Conservation (phyloP, 352 stramenopile genomes). For the Pythium myriotylum region DNA sequence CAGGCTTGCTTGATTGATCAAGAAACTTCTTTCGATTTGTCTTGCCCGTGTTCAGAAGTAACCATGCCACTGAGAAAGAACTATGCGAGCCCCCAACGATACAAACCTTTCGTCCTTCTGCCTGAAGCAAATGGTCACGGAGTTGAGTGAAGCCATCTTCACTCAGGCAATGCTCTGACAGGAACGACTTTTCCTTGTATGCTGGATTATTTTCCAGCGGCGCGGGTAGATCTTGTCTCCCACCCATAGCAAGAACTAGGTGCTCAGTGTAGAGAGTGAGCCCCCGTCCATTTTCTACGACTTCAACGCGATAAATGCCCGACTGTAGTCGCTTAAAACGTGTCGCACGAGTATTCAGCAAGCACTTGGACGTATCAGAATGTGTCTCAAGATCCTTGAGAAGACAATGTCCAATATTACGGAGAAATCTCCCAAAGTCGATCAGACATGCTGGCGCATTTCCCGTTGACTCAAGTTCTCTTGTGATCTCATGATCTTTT, state of each 20-base stretch:
- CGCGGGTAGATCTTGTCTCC: slow-evolving; percentile 48
- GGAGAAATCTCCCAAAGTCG: slow-evolving; percentile 71
- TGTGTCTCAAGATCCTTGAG: slow-evolving; percentile 52
- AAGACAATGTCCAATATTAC: slow-evolving; percentile 46
- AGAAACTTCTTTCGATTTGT: slow-evolving; percentile 11
- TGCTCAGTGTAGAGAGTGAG: slow-evolving; percentile 60
- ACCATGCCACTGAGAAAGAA: slow-evolving; percentile 83
- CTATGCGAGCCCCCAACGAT: slow-evolving; percentile 87
- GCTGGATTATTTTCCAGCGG: slow-evolving; percentile 34
- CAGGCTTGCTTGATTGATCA: background rate
- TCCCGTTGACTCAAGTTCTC: slow-evolving; percentile 59
- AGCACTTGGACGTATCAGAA: slow-evolving; percentile 40
- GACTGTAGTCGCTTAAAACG: slow-evolving; percentile 50
- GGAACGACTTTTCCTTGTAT: slow-evolving; percentile 62
- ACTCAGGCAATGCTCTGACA: slow-evolving; percentile 63
- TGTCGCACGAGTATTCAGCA: slow-evolving; percentile 54
- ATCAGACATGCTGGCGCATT: slow-evolving; percentile 50
- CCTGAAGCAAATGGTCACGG: slow-evolving; percentile 43
- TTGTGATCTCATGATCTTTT: slow-evolving; percentile 50
- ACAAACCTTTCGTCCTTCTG: slow-evolving; percentile 62
- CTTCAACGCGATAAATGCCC: slow-evolving; percentile 55
- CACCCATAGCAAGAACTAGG: slow-evolving; percentile 71
- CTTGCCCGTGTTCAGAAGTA: slow-evolving; percentile 69
- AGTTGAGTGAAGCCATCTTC: slow-evolving; percentile 63
- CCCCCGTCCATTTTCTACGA: slow-evolving; percentile 30